These are phyloP conservation scores for Ceratobasidium sp. DNA, from an alignment of 1,284 basidiomycete species.

Conservation along the genomic window DNA sequence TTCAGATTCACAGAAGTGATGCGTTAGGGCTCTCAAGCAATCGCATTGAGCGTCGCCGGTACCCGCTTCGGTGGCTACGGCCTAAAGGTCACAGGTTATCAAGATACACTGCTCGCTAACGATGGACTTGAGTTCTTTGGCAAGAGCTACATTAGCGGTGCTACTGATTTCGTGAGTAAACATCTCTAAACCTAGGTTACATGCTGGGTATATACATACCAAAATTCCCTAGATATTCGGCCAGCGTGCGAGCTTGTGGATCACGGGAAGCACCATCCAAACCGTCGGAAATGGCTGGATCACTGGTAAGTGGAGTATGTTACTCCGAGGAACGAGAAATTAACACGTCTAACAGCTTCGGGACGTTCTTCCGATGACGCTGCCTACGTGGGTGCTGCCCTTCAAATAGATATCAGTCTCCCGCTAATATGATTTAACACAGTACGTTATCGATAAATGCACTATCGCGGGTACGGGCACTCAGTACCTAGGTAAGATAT, in stretches of 20 bases:
- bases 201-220: not conserved
- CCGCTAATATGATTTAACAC: not conserved
- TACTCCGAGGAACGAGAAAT: not conserved
- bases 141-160: slow-evolving; percentile 48
- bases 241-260: slow-evolving; percentile 42
- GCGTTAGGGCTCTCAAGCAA: slow-evolving; percentile 48
- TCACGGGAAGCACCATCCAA: slow-evolving; percentile 45
- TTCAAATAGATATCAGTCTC: not conserved
- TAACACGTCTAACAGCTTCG: slow-evolving; percentile 31
- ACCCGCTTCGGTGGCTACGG: slow-evolving; percentile 50
- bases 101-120: slow-evolving; percentile 51
- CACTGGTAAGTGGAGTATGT: slow-evolving; percentile 40
- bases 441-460: slow-evolving; percentile 49
- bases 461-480: slow-evolving; percentile 24
- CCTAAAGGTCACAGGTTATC: slow-evolving; percentile 50
- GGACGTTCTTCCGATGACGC: slow-evolving; percentile 48
- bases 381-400: slow-evolving; percentile 47
- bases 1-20: too few species aligned
- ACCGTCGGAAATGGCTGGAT: slow-evolving; percentile 49
- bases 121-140: slow-evolving; percentile 50
- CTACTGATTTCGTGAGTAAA: slow-evolving; percentile 48
- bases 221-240: slow-evolving; percentile 36
- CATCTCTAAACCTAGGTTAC: too few species aligned
- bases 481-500: slow-evolving; percentile 29
- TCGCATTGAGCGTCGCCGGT: slow-evolving; percentile 50